These are phyloP conservation scores for Lathyrus tuberosus DNA, from an alignment of 306 rosid genomes.

Conservation along the genomic window DNA sequence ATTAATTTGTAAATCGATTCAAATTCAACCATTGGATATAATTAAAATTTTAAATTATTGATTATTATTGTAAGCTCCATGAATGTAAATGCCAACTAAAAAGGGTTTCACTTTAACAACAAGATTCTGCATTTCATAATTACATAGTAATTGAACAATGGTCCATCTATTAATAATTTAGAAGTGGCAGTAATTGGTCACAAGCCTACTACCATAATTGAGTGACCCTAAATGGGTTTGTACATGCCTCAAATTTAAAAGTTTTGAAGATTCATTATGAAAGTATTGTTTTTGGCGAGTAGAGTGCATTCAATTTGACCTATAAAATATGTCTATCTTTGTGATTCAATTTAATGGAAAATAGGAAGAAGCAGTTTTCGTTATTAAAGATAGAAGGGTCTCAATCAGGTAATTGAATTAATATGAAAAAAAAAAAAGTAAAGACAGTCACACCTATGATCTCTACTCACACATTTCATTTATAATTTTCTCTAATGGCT, in stretches of 20 bases:
- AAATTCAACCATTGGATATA: not conserved
- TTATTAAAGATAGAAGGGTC: not conserved
- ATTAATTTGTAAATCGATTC: not conserved
- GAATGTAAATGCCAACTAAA: slow-evolving; percentile 40
- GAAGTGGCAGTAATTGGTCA: slow-evolving; percentile 13
- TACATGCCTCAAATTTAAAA: slow-evolving; percentile 25
- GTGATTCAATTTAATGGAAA: slow-evolving; percentile 43
- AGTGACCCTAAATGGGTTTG: slow-evolving; percentile 25
- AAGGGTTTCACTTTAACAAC: slow-evolving; percentile 35
- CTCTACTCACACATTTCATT: slow-evolving; percentile 19
- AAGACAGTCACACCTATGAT: slow-evolving; percentile 8
- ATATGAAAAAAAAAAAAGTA: not conserved
- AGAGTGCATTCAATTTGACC: slow-evolving; percentile 33
- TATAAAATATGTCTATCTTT: slow-evolving; percentile 10
- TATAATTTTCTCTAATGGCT: not conserved
- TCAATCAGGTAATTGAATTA: not conserved
- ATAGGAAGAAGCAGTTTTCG: slow-evolving; percentile 21
- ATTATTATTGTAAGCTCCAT: slow-evolving; percentile 22
- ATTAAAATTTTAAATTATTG: not conserved
- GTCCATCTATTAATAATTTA: slow-evolving; percentile 22
- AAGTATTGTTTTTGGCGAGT: slow-evolving; percentile 20
- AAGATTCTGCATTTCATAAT: slow-evolving; percentile 35
- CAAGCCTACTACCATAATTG: slow-evolving; percentile 35
- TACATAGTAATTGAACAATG: slow-evolving; percentile 40
- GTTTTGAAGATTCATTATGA: slow-evolving; percentile 6